Evolutionary conservation across 345 rosid species (phyloP).

Genomic region (Triadica sebifera): DNA sequence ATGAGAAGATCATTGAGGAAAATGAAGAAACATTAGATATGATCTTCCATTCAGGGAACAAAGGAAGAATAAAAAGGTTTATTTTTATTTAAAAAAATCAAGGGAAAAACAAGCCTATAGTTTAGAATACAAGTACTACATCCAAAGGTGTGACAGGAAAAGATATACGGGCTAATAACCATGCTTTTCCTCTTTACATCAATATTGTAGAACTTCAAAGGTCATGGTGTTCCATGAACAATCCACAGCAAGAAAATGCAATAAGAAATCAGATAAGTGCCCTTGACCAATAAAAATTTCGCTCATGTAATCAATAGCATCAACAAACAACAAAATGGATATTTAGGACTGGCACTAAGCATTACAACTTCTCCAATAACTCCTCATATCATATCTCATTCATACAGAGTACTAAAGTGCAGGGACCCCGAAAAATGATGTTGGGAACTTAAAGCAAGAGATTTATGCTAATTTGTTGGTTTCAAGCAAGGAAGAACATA

Average conservation of each 20-base stretch:
- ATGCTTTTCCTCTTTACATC: not conserved
- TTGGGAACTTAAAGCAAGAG: not conserved
- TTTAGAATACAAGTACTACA: not conserved
- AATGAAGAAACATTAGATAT: not conserved
- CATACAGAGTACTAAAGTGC: not conserved
- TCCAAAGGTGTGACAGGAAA: not conserved
- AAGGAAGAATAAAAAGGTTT: not conserved
- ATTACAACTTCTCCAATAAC: no score
- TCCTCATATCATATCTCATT: not conserved
- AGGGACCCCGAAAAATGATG: not conserved
- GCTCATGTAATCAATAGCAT: not conserved
- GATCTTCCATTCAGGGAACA: not conserved
- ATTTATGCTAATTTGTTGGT: not conserved
- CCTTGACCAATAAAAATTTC: not conserved
- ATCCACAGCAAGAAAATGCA: constrained; percentile 2
- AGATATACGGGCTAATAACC: not conserved
- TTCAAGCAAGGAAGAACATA: not conserved
- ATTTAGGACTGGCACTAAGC: no score
- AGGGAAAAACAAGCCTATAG: not conserved
- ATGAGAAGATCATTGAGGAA: not conserved
- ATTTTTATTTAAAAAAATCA: not conserved
- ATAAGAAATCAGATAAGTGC: not conserved
- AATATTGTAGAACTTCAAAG: not conserved
- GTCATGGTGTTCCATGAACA: not conserved
- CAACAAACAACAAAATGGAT: not conserved